These are phyloP conservation scores for Ormosia emarginata DNA, from an alignment of 306 rosid genomes.

Conservation along the genomic window DNA sequence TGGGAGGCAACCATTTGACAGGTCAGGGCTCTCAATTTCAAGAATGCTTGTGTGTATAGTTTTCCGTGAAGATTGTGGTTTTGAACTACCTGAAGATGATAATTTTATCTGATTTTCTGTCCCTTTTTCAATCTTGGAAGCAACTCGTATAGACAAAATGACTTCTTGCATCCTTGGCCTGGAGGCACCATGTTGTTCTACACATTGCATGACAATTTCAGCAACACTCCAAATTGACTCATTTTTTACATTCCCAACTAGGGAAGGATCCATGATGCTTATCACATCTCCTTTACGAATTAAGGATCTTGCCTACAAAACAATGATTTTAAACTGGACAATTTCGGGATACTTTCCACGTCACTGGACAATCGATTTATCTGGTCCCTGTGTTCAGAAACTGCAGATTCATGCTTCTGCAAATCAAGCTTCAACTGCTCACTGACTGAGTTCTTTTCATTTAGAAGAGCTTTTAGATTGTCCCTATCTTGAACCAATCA, in stretches of 20 bases:
- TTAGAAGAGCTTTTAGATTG: conserved; percentile 65
- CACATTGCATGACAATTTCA: conserved; percentile 74
- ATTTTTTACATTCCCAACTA: conserved; percentile 54
- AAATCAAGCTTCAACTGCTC: conserved; percentile 62
- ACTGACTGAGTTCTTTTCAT: conserved; percentile 72
- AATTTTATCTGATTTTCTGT: conserved; percentile 37
- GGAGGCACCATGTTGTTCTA: conserved; percentile 59
- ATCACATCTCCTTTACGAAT: conserved; percentile 66
- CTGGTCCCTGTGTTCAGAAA: conserved; percentile 57
- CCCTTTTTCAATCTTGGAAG: conserved; percentile 63
- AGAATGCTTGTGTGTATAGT: conserved; percentile 83
- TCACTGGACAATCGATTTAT: conserved; percentile 56
- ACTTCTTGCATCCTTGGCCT: conserved; percentile 94
- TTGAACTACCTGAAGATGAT: conserved; percentile 42
- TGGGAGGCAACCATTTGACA: conserved; percentile 59
- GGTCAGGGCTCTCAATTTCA: conserved; percentile 75
- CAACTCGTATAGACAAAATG: conserved; percentile 76
- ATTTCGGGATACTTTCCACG: conserved; percentile 54
- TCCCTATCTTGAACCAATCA: conserved; percentile 97
- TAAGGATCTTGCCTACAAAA: conserved; percentile 63
- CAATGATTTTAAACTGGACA: conserved; percentile 15
- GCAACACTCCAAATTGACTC: conserved; percentile 86
- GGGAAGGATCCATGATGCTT: conserved; percentile 58
- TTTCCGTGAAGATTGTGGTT: conserved; percentile 64
- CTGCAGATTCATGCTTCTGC: conserved; percentile 58